Percentiles rank a stretch among this genome's conserved stretches.
Evolutionary conservation across 176 grass and related monocot genomes (phyloP).

Genomic region (Chrysopogon serrulatus): DNA sequence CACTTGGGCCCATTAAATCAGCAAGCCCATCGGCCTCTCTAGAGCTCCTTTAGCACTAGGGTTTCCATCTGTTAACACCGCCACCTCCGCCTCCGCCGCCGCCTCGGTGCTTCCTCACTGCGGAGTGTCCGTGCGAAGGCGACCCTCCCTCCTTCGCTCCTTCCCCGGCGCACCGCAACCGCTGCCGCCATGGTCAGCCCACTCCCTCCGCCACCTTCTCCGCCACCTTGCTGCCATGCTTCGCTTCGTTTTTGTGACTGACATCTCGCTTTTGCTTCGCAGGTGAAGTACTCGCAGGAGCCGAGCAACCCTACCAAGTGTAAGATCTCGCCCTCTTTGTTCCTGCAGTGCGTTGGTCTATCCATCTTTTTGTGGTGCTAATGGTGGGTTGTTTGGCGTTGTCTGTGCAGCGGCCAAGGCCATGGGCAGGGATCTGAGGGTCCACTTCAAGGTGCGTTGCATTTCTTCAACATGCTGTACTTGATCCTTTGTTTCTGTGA

Average conservation of each 20-base stretch:
- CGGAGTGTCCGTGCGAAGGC: slow-evolving; percentile 7
- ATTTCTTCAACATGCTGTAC: neutral
- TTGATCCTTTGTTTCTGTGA: neutral
- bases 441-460: slow-evolving; percentile 80
- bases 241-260: neutral
- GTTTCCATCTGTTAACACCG: slow-evolving; percentile 22
- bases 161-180: neutral
- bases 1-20: neutral
- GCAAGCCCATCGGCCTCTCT: neutral
- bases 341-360: neutral
- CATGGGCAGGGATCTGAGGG: slow-evolving; percentile 76
- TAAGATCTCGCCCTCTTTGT: slow-evolving; percentile 25
- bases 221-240: neutral
- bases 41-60: neutral
- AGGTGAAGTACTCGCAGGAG: slow-evolving; percentile 82
- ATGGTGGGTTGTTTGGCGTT: slow-evolving; percentile 2
- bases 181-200: slow-evolving; percentile 38
- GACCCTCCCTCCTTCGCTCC: neutral
- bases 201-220: neutral
- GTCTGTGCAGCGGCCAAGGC: slow-evolving; percentile 72
- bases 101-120: neutral
- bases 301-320: slow-evolving; percentile 64
- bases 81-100: slow-evolving; percentile 21
- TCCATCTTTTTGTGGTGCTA: neutral
- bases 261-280: slow-evolving; percentile 6